phyloP scores from a whole-genome alignment of 257 asterid genomes.

The Nicotiana sylvestris region DNA sequence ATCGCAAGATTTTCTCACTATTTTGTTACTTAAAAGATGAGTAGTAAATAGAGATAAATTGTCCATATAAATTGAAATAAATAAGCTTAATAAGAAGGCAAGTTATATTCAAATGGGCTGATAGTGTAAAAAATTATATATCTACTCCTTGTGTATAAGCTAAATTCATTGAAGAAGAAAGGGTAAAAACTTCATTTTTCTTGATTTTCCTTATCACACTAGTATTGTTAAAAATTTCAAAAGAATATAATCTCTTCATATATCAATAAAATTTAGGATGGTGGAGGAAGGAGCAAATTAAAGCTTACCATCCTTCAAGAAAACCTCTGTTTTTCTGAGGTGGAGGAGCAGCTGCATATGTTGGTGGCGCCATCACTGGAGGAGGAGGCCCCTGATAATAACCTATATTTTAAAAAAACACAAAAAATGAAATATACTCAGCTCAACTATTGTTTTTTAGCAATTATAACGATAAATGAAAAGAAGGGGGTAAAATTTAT shows the following conservation, averaged over 20 bases:
- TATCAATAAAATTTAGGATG: not conserved
- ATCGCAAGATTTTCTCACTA: no score
- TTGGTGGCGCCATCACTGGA: constrained; percentile 13
- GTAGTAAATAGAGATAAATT: not conserved
- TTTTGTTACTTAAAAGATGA: not conserved
- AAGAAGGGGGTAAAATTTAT: no score
- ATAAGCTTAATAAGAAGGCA: no score
- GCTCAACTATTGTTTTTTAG: not conserved
- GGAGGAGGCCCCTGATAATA: constrained; percentile 10
- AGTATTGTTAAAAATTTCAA: not conserved
- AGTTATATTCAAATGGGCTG: no score
- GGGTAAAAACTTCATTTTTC: no score
- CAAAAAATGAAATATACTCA: not conserved
- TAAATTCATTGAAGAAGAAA: no score
- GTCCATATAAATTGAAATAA: no score
- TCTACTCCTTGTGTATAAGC: no score
- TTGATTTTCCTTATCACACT: not conserved
- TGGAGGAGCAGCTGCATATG: constrained; percentile 7
- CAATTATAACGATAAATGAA: no score
- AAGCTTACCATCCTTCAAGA: constrained; percentile 5
- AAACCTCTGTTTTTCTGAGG: constrained; percentile 7
- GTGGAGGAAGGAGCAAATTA: no score
- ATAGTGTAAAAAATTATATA: no score
- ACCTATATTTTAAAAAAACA: not conserved
- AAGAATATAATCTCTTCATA: no score